Base-by-base conservation (phyloP, 768 basidiomycete species). In the Hericium erinaceus region DNA sequence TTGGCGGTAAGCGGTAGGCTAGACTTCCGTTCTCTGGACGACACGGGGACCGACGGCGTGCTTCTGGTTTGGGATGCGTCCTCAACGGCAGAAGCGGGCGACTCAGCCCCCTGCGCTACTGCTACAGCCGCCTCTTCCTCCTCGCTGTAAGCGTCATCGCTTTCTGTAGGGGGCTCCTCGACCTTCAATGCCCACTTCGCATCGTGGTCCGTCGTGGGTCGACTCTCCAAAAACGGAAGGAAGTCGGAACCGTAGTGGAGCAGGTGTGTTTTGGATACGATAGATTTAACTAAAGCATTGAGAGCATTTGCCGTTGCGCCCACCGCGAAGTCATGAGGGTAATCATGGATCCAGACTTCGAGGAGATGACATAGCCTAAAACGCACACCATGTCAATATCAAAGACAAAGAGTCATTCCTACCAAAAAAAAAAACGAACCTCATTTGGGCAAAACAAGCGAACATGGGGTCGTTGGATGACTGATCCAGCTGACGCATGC, bases 371-470 rank as follows among this genome's bases (percentile, higher is more conserved):
- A 93, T 57, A 93, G 89, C 68, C 91, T 93, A 33, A 33, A 10
- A 33, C 33, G 33, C 33, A 33, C 9, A 10, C 33, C 33, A 10
- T 5, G 61, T 11, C 58, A 57, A 33, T 33, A 7, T 33, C 33
- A 33, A 33, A 2, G 9, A 33, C 33, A 8, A 33, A 33, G 33
- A 33, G 33, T 8, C 33, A 33, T 33, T 33, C 6, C 33, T 33
- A 33, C 9, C 8, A 10, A 33, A 10, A 8, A 10, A 28, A 22
- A 57, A 37, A 8, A 22, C 69, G 26, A 64, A 89, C 91, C 85
- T 82, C 89, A 92, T 90, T 68, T 93, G 91, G 7, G 88, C 89
- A 70, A 85, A 92, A 64, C 84, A 87, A 8, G 89, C 88, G 70
- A 92, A 87, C 82, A 92, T 85, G 0, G 87, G 86, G 72, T 93